Evolutionary conservation across 306 rosid genomes (phyloP).

Genomic region (Lathyrus oleraceus): DNA sequence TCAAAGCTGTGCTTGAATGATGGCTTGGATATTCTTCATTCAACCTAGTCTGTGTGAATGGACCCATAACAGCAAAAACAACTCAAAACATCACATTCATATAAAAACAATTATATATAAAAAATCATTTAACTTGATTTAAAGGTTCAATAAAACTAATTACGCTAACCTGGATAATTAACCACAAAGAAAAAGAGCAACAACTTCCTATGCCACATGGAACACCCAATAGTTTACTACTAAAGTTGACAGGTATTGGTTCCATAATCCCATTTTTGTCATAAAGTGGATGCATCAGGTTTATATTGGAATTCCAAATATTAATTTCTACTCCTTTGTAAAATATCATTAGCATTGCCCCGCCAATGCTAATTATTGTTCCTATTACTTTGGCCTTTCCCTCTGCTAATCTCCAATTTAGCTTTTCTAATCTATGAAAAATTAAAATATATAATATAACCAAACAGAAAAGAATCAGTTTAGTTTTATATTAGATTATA

Average conservation of each 20-base stretch:
- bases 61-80: not conserved
- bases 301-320: conserved; percentile 29
- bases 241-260: not conserved
- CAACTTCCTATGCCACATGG: conserved; percentile 32
- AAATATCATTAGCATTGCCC: conserved; percentile 51
- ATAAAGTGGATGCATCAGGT: conserved; percentile 34
- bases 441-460: not conserved
- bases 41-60: not conserved
- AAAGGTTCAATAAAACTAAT: not conserved
- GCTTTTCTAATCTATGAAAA: conserved; percentile 37
- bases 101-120: not conserved
- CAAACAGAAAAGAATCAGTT: not conserved
- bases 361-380: conserved; percentile 40
- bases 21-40: not conserved
- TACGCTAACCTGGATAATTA: conserved; percentile 48
- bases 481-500: not conserved
- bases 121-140: not conserved
- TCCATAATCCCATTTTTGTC: not conserved
- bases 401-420: conserved; percentile 24
- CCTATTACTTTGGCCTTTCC: conserved; percentile 55
- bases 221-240: conserved; percentile 2
- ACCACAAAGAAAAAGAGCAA: conserved; percentile 40
- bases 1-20: conserved; percentile 11
- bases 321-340: conserved; percentile 39
- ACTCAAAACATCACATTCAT: not conserved